Evolutionary conservation across 1,284 basidiomycete genomes (phyloP).

Genomic region (Cystobasidium slooffiae): DNA sequence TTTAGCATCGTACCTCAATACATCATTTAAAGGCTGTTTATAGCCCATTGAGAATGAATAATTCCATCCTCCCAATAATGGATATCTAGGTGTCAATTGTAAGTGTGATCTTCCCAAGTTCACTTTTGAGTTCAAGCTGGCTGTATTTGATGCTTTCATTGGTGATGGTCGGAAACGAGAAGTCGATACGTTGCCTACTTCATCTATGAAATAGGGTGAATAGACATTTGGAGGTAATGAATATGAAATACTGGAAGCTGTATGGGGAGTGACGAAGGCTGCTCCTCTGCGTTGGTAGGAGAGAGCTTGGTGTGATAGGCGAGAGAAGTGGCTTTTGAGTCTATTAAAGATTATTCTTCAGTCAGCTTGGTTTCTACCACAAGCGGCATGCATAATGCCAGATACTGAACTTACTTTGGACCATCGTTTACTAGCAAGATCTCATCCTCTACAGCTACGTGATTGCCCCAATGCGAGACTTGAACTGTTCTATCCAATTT

Average conservation of each 20-base stretch:
- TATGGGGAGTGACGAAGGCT: conserved; percentile 64
- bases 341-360: conserved; percentile 64
- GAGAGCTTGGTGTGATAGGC: conserved; percentile 80
- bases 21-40: conserved; percentile 78
- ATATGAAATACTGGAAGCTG: conserved; percentile 71
- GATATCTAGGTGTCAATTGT: conserved; percentile 87
- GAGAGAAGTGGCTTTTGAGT: conserved; percentile 93
- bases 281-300: conserved; percentile 65
- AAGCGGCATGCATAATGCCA: not conserved
- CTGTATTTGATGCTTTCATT: conserved; percentile 45
- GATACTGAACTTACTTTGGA: conserved; percentile 67
- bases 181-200: conserved; percentile 95
- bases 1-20: conserved; percentile 62
- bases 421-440: conserved; percentile 84
- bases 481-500: conserved; percentile 78
- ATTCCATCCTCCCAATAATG: conserved; percentile 95
- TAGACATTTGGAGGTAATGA: conserved; percentile 80
- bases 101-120: conserved; percentile 62
- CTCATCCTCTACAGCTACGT: conserved; percentile 89
- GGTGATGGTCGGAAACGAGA: conserved; percentile 77
- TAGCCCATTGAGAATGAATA: conserved; percentile 93
- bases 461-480: conserved; percentile 95
- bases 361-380: too few species aligned
- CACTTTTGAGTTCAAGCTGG: conserved; percentile 57
- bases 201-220: conserved; percentile 84